These are phyloP conservation scores for Acorus calamus DNA, from an alignment of 106 monocot species.

Conservation along the genomic window DNA sequence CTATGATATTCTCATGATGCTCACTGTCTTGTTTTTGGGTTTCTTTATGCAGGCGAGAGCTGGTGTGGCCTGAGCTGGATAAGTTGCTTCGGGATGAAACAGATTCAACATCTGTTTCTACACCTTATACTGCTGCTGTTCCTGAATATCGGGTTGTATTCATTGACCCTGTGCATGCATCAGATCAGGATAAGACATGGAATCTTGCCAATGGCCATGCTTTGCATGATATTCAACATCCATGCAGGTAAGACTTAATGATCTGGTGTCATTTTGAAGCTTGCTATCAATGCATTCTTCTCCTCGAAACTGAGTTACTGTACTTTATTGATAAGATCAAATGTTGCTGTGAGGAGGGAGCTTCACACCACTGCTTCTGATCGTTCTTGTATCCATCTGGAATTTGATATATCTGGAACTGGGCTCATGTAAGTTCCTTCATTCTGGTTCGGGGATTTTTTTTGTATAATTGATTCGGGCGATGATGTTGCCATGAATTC, in stretches of 20 bases:
- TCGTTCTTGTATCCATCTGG: slow-evolving; percentile 23
- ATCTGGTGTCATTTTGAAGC: no score
- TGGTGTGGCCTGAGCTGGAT: slow-evolving; percentile 87
- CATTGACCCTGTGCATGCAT: slow-evolving; percentile 24
- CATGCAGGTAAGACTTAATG: slow-evolving; percentile 42
- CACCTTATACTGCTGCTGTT: slow-evolving; percentile 72
- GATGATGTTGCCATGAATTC: no score
- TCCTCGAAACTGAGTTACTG: no score
- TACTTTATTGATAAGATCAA: slow-evolving; percentile 5
- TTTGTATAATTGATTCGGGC: background rate
- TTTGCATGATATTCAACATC: slow-evolving; percentile 75
- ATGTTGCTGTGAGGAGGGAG: slow-evolving; percentile 22
- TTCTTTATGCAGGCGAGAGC: slow-evolving; percentile 53
- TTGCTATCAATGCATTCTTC: no score
- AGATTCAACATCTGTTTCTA: slow-evolving; percentile 33
- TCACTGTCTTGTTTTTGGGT: no score
- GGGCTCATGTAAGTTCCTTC: slow-evolving; percentile 15
- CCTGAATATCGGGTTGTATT: slow-evolving; percentile 82
- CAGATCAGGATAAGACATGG: slow-evolving; percentile 43
- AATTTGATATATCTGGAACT: slow-evolving; percentile 27
- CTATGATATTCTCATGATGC: no score
- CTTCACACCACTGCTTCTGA: slow-evolving; percentile 25
- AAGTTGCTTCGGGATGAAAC: slow-evolving; percentile 63
- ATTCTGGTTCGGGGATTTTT: background rate
- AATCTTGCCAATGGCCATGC: slow-evolving; percentile 71